phyloP scores from a whole-genome alignment of 129 eudicot species.

The Tagetes erecta region DNA sequence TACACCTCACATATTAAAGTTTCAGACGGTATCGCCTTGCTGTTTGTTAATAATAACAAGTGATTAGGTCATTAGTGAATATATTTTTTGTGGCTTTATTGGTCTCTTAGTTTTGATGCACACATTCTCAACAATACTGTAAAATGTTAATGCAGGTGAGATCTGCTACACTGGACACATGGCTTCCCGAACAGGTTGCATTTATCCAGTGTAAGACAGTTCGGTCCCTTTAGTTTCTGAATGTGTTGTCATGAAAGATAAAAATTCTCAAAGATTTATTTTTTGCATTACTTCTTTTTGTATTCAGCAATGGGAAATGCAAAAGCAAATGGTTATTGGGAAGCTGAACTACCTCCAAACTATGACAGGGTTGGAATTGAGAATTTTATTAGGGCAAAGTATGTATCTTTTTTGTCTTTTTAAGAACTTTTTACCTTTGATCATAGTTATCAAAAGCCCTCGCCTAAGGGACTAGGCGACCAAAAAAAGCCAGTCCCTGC shows the following conservation, averaged over 20 bases:
- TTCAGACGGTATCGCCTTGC: no score
- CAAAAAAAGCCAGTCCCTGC: no score
- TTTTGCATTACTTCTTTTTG: conserved; percentile 8
- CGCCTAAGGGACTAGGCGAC: no score
- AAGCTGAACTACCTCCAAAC: conserved; percentile 84
- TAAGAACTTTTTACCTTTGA: background rate
- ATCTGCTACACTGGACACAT: conserved; percentile 91
- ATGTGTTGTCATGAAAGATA: conserved; percentile 8
- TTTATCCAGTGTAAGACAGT: conserved; percentile 69
- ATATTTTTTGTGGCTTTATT: no score
- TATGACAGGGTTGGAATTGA: conserved; percentile 89
- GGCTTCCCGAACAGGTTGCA: conserved; percentile 97
- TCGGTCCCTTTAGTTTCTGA: conserved; percentile 1
- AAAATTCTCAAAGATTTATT: background rate
- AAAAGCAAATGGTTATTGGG: conserved; percentile 89
- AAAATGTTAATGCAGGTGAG: conserved; percentile 57
- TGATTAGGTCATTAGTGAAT: no score
- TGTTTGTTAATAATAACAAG: no score
- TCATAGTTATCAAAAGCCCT: no score
- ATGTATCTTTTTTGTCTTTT: conserved; percentile 24
- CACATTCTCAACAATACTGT: background rate
- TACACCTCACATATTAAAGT: no score
- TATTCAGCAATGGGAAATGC: conserved; percentile 88
- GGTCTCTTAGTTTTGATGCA: no score
- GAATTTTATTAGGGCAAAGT: conserved; percentile 92